phyloP scores from a whole-genome alignment of 1,139 yeast species.

The Yamadazyma triangularis region DNA sequence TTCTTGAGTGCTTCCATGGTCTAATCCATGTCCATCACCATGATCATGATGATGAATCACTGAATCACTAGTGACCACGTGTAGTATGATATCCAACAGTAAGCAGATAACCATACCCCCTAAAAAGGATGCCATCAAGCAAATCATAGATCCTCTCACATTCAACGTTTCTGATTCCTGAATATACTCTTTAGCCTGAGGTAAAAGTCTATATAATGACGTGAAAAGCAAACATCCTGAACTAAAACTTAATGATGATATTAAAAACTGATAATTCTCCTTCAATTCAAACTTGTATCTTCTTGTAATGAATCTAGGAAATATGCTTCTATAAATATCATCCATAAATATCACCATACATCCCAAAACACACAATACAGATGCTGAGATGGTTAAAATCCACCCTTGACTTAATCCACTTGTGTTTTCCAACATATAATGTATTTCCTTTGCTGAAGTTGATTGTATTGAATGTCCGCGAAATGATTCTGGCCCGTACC shows the following conservation, averaged over 20 bases:
- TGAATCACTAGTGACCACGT: constrained; percentile 72
- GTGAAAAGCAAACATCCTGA: constrained; percentile 79
- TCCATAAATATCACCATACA: constrained; percentile 53
- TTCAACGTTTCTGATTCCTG: constrained; percentile 12
- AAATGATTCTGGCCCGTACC: too few relatives aligned
- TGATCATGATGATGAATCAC: constrained; percentile 53
- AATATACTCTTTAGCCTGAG: constrained; percentile 49
- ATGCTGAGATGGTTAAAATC: constrained; percentile 51
- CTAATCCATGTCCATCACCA: constrained; percentile 5
- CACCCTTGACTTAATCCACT: constrained; percentile 43
- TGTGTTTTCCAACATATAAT: too few relatives aligned
- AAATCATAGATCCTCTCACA: constrained; percentile 4
- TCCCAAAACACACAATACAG: constrained; percentile 57
- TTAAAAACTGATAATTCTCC: constrained; percentile 57
- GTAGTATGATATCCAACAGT: constrained; percentile 59
- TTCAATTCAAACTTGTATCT: constrained; percentile 49
- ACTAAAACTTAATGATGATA: constrained; percentile 64
- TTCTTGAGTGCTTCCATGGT: constrained; percentile 14
- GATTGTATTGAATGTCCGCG: too few relatives aligned
- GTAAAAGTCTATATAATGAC: constrained; percentile 67
- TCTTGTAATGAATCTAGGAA: constrained; percentile 40
- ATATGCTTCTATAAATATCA: constrained; percentile 31
- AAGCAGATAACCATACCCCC: constrained; percentile 61
- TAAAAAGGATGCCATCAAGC: constrained; percentile 48
- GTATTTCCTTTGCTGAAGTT: too few relatives aligned